These are phyloP conservation scores for Antrodiella citrinella DNA, from an alignment of 768 basidiomycete genomes.

Conservation along the genomic window DNA sequence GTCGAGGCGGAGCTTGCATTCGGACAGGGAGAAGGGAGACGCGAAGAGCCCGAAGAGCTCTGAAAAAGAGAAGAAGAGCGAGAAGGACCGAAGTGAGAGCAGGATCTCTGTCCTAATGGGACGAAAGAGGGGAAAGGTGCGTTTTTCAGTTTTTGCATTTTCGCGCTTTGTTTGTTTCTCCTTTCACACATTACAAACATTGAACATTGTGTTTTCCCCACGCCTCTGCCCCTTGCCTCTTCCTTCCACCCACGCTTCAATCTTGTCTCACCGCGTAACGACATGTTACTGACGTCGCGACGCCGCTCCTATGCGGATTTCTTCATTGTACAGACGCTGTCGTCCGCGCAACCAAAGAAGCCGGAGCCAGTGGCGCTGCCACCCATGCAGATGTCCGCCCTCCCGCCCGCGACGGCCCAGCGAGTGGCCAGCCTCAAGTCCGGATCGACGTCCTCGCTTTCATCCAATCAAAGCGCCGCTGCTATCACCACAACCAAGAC, in stretches of 20 bases:
- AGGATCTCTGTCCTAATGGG: conserved; percentile 84
- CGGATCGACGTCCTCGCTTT: conserved; percentile 35
- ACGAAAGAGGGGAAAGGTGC: conserved; percentile 85
- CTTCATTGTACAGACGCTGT: conserved; percentile 54
- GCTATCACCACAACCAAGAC: conserved; percentile 25
- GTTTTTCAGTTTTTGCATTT: conserved; percentile 20
- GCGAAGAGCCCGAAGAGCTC: conserved; percentile 32
- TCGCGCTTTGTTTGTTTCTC: conserved; percentile 1
- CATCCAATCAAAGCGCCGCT: conserved; percentile 33
- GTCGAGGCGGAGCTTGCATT: conserved; percentile 73
- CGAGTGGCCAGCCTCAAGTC: conserved; percentile 79
- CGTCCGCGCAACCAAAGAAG: conserved; percentile 75
- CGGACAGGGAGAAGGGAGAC: conserved; percentile 40
- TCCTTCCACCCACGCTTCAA: not conserved
- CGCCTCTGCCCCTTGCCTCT: not conserved
- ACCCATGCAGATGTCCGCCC: conserved; percentile 84
- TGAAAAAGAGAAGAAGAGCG: conserved; percentile 61
- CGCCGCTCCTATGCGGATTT: conserved; percentile 5
- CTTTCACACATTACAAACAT: conserved; percentile 1
- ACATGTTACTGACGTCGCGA: conserved; percentile 12
- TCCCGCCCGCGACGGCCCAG: conserved; percentile 75
- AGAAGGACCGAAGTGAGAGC: conserved; percentile 83
- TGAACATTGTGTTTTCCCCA: not conserved
- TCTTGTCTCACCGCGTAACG: not conserved
- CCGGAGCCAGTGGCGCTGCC: conserved; percentile 63